These are phyloP conservation scores for Arxiozyma heterogenica DNA, from an alignment of 1,139 yeast genomes.

Conservation along the genomic window DNA sequence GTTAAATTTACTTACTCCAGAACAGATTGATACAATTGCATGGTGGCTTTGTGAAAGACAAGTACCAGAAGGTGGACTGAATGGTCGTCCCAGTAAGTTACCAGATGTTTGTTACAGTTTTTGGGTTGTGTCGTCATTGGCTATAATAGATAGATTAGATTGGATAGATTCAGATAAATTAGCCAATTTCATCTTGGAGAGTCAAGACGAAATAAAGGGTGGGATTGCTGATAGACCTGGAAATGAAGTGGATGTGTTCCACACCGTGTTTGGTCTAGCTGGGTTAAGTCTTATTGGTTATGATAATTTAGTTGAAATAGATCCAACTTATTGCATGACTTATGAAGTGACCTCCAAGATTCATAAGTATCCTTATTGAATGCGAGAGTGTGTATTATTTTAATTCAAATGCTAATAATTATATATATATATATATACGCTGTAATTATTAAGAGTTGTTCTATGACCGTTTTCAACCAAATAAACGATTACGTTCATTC, in stretches of 20 bases:
- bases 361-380: slow-evolving; percentile 38
- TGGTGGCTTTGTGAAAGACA: slow-evolving; percentile 94
- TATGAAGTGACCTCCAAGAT: slow-evolving; percentile 35
- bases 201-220: slow-evolving; percentile 74
- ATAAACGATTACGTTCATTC: no score
- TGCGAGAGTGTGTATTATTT: slow-evolving; percentile 1
- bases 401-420: neutral
- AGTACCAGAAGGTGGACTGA: slow-evolving; percentile 81
- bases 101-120: slow-evolving; percentile 97
- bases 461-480: neutral
- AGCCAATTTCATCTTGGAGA: slow-evolving; percentile 54
- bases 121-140: slow-evolving; percentile 87
- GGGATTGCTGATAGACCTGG: slow-evolving; percentile 91
- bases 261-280: slow-evolving; percentile 81
- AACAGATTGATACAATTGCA: slow-evolving; percentile 35
- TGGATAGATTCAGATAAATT: slow-evolving; percentile 67
- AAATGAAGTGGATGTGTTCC: slow-evolving; percentile 87
- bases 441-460: neutral
- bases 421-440: no score
- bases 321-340: slow-evolving; percentile 87
- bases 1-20: slow-evolving; percentile 37
- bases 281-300: slow-evolving; percentile 71
- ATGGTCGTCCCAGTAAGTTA: slow-evolving; percentile 91
- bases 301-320: slow-evolving; percentile 49
- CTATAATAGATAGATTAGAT: slow-evolving; percentile 54